These are phyloP conservation scores for Saccharomyces hybrid DNA, from an alignment of 1,139 yeast species.

Conservation along the genomic window DNA sequence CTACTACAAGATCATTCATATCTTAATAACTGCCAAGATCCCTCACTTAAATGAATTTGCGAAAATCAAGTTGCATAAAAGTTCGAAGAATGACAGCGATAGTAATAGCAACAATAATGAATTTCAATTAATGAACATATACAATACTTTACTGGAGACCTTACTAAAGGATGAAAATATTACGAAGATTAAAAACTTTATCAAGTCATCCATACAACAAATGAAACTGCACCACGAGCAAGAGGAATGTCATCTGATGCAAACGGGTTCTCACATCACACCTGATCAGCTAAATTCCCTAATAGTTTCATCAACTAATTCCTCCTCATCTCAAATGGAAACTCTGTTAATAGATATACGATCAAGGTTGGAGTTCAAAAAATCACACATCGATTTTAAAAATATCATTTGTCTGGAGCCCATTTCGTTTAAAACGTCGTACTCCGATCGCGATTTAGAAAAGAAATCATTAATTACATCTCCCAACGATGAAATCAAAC, in stretches of 20 bases:
- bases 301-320: neutral
- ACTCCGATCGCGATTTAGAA: conserved; percentile 55
- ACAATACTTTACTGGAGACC: conserved; percentile 26
- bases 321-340: conserved; percentile 1
- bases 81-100: conserved; percentile 10
- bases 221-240: neutral
- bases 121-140: conserved; percentile 25
- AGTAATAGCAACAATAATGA: conserved; percentile 14
- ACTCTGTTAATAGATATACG: conserved; percentile 61
- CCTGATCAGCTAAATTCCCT: conserved; percentile 10
- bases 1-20: conserved; percentile 31
- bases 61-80: conserved; percentile 5
- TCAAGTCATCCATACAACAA: neutral
- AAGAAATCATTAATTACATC: conserved; percentile 46
- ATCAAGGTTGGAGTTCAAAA: conserved; percentile 47
- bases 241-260: conserved; percentile 5
- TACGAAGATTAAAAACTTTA: conserved; percentile 16
- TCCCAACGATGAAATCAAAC: conserved; percentile 44
- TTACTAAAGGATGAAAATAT: conserved; percentile 25
- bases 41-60: conserved; percentile 24
- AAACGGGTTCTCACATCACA: conserved; percentile 16
- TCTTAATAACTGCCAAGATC: conserved; percentile 21
- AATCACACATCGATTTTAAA: conserved; percentile 47
- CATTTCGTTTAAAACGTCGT: conserved; percentile 38
- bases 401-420: conserved; percentile 71